Conservation (phyloP, 768 basidiomycete genomes). For the Lactarius vividus region DNA sequence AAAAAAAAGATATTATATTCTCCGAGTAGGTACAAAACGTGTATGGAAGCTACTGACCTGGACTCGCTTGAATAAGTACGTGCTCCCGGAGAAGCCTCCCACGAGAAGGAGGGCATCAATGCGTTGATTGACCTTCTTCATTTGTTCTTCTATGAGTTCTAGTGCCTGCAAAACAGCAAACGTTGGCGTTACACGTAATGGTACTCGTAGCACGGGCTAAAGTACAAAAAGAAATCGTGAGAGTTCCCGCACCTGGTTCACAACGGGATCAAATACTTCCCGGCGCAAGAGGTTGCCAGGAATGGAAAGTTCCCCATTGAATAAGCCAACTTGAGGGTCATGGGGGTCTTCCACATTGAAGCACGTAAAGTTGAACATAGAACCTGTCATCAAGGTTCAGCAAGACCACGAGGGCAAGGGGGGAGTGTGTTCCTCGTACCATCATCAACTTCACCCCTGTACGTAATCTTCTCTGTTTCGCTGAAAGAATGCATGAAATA, state of each 20-base stretch:
- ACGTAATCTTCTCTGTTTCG: slow-evolving; percentile 83
- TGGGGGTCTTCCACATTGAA: slow-evolving; percentile 85
- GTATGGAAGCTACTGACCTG: slow-evolving; percentile 47
- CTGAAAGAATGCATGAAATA: slow-evolving; percentile 90
- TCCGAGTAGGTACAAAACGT: slow-evolving; percentile 17
- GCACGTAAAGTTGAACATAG: slow-evolving; percentile 85
- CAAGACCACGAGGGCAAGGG: slow-evolving; percentile 5
- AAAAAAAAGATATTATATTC: slow-evolving; percentile 10
- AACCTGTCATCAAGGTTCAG: slow-evolving; percentile 44
- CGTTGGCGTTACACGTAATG: slow-evolving; percentile 11
- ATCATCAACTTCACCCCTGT: slow-evolving; percentile 71
- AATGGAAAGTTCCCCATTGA: slow-evolving; percentile 81
- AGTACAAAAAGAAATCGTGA: background rate
- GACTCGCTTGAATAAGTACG: slow-evolving; percentile 78
- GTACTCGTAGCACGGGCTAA: background rate
- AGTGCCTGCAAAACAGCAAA: slow-evolving; percentile 52
- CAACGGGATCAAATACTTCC: slow-evolving; percentile 87
- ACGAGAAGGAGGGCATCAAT: slow-evolving; percentile 86
- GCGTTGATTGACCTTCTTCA: slow-evolving; percentile 59
- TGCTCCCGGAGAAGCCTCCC: slow-evolving; percentile 85
- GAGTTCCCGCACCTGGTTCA: slow-evolving; percentile 57
- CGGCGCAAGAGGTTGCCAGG: slow-evolving; percentile 74
- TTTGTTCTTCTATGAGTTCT: slow-evolving; percentile 74
- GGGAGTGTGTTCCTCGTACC: slow-evolving; percentile 42
- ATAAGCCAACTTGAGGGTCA: slow-evolving; percentile 73